Evolutionary conservation across 352 stramenopile genomes (phyloP).

Genomic region (Globisporangium irregulare): DNA sequence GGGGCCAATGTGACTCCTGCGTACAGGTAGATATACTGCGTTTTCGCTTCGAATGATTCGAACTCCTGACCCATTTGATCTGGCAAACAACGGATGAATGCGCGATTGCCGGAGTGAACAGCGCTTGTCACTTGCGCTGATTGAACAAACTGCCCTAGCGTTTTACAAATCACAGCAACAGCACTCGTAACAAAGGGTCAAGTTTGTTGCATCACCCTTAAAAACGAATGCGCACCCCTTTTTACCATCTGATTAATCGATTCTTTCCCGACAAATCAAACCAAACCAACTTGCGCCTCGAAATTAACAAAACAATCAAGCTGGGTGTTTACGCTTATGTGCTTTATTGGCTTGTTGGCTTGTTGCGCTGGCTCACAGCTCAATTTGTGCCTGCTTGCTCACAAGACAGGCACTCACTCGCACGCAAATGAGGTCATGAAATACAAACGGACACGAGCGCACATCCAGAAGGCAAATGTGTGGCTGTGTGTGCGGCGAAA

Average conservation of each 20-base stretch:
- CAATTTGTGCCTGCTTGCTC: neutral
- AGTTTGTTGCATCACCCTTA: neutral
- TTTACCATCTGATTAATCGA: conserved; percentile 10
- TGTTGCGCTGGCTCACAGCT: neutral
- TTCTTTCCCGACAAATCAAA: neutral
- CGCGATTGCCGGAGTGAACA: conserved; percentile 1
- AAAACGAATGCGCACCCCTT: neutral
- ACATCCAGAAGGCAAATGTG: neutral
- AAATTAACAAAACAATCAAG: conserved; percentile 14
- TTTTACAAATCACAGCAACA: neutral
- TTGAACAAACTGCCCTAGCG: neutral
- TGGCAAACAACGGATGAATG: neutral
- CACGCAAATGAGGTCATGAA: neutral
- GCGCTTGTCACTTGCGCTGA: conserved; percentile 1
- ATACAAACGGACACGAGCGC: neutral
- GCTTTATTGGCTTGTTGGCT: neutral
- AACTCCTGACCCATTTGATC: neutral
- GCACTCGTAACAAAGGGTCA: neutral
- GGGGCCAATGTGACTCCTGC: neutral
- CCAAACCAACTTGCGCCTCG: neutral
- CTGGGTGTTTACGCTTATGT: neutral
- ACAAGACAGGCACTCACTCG: neutral
- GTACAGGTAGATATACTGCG: neutral
- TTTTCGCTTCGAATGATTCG: neutral
- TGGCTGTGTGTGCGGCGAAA: neutral